These are phyloP conservation scores for Leccinum arenicola DNA, from an alignment of 768 basidiomycete genomes.

Conservation along the genomic window DNA sequence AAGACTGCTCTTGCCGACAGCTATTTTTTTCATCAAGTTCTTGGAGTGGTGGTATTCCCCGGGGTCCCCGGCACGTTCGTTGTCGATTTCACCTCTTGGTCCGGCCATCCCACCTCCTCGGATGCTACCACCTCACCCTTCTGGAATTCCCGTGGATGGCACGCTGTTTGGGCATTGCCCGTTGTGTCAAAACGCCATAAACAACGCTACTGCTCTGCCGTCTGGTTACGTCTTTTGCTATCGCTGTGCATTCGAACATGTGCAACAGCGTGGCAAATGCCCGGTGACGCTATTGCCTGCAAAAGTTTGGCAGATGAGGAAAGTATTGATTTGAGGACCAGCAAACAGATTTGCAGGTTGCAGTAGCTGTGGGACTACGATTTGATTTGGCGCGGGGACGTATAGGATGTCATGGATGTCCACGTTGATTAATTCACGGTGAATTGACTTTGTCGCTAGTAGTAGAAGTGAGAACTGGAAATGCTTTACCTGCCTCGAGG, in stretches of 20 bases:
- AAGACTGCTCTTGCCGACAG: constrained; percentile 75
- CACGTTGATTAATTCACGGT: constrained; percentile 2
- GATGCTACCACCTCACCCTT: constrained; percentile 71
- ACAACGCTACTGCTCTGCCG: constrained; percentile 87
- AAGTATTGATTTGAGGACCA: constrained; percentile 68
- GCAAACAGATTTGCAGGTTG: background rate
- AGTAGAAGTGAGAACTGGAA: background rate
- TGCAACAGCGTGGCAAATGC: constrained; percentile 75
- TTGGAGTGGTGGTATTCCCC: constrained; percentile 99
- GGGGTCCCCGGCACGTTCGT: constrained; percentile 75
- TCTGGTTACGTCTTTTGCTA: constrained; percentile 97
- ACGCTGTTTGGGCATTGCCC: constrained; percentile 80
- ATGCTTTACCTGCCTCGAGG: background rate
- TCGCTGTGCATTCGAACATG: constrained; percentile 81
- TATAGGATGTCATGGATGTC: constrained; percentile 6
- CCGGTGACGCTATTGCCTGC: constrained; percentile 82
- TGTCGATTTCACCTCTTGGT: constrained; percentile 58
- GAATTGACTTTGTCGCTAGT: background rate
- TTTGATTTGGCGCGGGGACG: constrained; percentile 8
- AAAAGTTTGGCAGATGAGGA: constrained; percentile 79
- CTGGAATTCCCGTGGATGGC: constrained; percentile 61
- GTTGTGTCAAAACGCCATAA: constrained; percentile 66
- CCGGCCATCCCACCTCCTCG: constrained; percentile 76
- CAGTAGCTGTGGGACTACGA: constrained; percentile 3
- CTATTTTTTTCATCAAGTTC: constrained; percentile 95